Base-by-base conservation (phyloP, 1,139 yeast genomes). In the Debaryomyces subglobosus region DNA sequence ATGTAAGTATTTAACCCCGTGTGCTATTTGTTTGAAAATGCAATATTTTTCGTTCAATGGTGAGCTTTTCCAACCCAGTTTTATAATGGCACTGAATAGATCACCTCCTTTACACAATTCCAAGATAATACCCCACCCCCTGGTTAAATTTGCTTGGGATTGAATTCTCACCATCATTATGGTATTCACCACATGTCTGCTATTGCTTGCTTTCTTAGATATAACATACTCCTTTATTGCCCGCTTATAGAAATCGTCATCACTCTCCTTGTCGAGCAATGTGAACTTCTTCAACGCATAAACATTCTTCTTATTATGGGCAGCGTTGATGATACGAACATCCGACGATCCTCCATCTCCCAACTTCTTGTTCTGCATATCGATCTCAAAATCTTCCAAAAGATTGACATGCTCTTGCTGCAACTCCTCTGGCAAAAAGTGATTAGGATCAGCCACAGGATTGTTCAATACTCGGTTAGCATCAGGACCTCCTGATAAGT, bases 71-170 rank as follows among this genome's bases (percentile, higher is more conserved):
- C 85, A 81, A 8, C 77, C 78, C 1, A 78, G 72, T 50, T 69
- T 72, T 39, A 69, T 61, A 25, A 81, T 72, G 39, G 75, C 59
- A 44, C 72, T 69, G 54, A 78, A 77, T 46, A 81, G 65, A 60
- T 81, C 85, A 21, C 73, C 81, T 23, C 85, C 87, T 24, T 68
- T 69, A 59, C 91, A 86, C 51, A 67, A 78, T 55, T 86, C 90
- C 72, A 87, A 71, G 6, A 85, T 77, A 61, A 86, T 80, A 4
- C 92, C 94, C 95, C 95, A 87, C 3, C 90, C 87, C 55, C 92
- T 69, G 3, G 81, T 74, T 52, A 85, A 65, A 48, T 67, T 71
- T 8, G 74, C 72, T 18, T 81, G 78, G 2, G 85, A 74, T 50
- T 85, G 88, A 30, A 86, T 76, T 49, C 82, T 76, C 20, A 86